These are phyloP conservation scores for Malassezia sp. DNA, from an alignment of 1,284 basidiomycete genomes.

Conservation along the genomic window DNA sequence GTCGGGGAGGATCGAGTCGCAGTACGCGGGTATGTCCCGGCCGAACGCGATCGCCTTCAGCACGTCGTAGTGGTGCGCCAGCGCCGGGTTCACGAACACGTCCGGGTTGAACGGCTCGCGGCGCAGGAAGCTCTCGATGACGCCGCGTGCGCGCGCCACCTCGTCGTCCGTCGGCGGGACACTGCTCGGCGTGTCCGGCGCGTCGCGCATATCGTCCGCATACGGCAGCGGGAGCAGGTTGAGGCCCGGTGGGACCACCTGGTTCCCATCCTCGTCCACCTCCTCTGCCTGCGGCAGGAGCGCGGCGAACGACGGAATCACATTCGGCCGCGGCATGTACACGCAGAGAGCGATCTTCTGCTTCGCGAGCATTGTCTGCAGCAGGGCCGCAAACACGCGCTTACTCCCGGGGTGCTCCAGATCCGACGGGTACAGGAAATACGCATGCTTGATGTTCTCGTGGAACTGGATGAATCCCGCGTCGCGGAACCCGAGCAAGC, in stretches of 20 bases:
- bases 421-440: conserved; percentile 88
- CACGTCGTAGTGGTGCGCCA: conserved; percentile 77
- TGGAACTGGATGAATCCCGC: conserved; percentile 59
- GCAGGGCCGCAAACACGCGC: conserved; percentile 74
- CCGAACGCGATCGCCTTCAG: conserved; percentile 82
- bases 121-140: conserved; percentile 70
- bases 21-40: conserved; percentile 55
- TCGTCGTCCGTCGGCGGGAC: conserved; percentile 58
- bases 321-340: conserved; percentile 61
- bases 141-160: conserved; percentile 58
- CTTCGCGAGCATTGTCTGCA: conserved; percentile 71
- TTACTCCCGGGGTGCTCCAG: conserved; percentile 78
- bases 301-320: conserved; percentile 68
- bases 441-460: conserved; percentile 80
- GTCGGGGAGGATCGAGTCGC: conserved; percentile 70
- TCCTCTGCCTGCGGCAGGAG: conserved; percentile 70
- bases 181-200: not conserved
- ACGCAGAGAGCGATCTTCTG: conserved; percentile 69
- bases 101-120: conserved; percentile 72
- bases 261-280: conserved; percentile 58
- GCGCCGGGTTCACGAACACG: conserved; percentile 74
- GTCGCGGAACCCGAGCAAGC: conserved; percentile 77
- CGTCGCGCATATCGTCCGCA: conserved; percentile 75
- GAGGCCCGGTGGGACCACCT: conserved; percentile 76
- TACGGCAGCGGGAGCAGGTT: conserved; percentile 83